Percentiles rank a stretch among this genome's conserved stretches.
Evolutionary conservation across 2,329 filamentous ascomycete genomes (phyloP).

Genomic region (Penicillium sp.): DNA sequence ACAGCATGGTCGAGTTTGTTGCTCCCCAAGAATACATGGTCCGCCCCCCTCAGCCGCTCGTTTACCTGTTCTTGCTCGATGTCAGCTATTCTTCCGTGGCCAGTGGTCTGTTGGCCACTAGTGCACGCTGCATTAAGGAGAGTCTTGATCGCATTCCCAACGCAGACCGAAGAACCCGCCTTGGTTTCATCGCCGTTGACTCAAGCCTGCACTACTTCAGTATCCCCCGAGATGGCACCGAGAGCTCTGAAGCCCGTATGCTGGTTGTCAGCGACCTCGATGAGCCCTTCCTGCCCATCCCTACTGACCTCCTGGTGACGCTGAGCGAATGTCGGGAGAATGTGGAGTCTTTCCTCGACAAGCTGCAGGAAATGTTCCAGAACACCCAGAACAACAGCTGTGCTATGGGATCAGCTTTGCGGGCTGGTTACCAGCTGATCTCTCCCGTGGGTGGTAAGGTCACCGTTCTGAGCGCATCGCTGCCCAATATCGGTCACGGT

Average conservation of each 20-base stretch:
- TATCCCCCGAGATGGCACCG: slow-evolving; percentile 83
- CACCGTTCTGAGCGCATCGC: slow-evolving; percentile 80
- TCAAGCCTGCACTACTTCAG: slow-evolving; percentile 95
- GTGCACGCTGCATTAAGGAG: slow-evolving; percentile 88
- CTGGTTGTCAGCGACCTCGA: slow-evolving; percentile 92
- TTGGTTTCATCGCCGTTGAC: slow-evolving; percentile 95
- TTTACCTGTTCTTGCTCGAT: slow-evolving; percentile 94
- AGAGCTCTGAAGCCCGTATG: slow-evolving; percentile 83
- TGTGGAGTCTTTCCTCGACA: slow-evolving; percentile 85
- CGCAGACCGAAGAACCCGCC: slow-evolving; percentile 83
- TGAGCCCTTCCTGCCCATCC: slow-evolving; percentile 93
- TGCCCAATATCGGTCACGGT: slow-evolving; percentile 86
- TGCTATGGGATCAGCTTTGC: slow-evolving; percentile 91
- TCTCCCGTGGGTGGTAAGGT: slow-evolving; percentile 93
- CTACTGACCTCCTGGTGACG: slow-evolving; percentile 85
- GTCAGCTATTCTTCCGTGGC: slow-evolving; percentile 89
- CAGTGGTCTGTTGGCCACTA: slow-evolving; percentile 86
- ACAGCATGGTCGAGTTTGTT: slow-evolving; percentile 95
- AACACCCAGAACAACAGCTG: slow-evolving; percentile 85
- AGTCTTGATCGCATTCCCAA: slow-evolving; percentile 98
- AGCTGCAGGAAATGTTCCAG: slow-evolving; percentile 94
- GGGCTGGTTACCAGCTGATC: slow-evolving; percentile 93
- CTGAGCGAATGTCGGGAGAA: slow-evolving; percentile 85
- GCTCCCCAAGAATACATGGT: slow-evolving; percentile 99
- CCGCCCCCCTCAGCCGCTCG: slow-evolving; percentile 87